These are phyloP conservation scores for Fusarium torreyae DNA, from an alignment of 2,329 filamentous ascomycete species.

Conservation along the genomic window DNA sequence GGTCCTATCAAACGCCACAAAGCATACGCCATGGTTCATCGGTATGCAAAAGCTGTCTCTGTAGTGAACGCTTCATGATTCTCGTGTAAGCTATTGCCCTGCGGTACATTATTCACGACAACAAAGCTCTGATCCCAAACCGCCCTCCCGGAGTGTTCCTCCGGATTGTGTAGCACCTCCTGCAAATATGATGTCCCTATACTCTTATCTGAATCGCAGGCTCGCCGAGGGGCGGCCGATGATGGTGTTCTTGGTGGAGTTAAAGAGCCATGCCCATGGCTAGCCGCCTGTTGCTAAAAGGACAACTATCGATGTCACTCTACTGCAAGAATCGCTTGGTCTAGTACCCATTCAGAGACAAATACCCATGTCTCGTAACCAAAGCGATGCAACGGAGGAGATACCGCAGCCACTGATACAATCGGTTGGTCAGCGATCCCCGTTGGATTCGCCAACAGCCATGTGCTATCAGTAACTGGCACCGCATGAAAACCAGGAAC, in stretches of 20 bases:
- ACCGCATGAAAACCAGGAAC: slow-evolving; percentile 28
- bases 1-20: slow-evolving; percentile 37
- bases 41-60: slow-evolving; percentile 39
- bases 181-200: not conserved
- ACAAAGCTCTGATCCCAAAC: slow-evolving; percentile 10
- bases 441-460: slow-evolving; percentile 28
- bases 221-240: slow-evolving; percentile 40
- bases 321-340: slow-evolving; percentile 31
- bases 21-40: slow-evolving; percentile 33
- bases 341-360: slow-evolving; percentile 33
- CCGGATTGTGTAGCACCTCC: not conserved
- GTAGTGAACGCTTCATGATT: slow-evolving; percentile 34
- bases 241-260: slow-evolving; percentile 44
- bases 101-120: slow-evolving; percentile 19
- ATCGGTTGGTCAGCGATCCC: slow-evolving; percentile 31
- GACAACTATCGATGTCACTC: slow-evolving; percentile 41
- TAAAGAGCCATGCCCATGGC: slow-evolving; percentile 30
- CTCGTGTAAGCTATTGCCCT: slow-evolving; percentile 34
- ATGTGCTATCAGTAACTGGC: slow-evolving; percentile 31
- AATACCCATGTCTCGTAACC: slow-evolving; percentile 26
- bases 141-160: slow-evolving; percentile 11
- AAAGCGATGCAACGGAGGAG: slow-evolving; percentile 27
- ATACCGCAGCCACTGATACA: slow-evolving; percentile 39
- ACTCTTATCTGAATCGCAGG: slow-evolving; percentile 13
- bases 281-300: slow-evolving; percentile 31